Base-by-base conservation (phyloP, 176 grass and related monocot species). In the Tuctoria greenei region DNA sequence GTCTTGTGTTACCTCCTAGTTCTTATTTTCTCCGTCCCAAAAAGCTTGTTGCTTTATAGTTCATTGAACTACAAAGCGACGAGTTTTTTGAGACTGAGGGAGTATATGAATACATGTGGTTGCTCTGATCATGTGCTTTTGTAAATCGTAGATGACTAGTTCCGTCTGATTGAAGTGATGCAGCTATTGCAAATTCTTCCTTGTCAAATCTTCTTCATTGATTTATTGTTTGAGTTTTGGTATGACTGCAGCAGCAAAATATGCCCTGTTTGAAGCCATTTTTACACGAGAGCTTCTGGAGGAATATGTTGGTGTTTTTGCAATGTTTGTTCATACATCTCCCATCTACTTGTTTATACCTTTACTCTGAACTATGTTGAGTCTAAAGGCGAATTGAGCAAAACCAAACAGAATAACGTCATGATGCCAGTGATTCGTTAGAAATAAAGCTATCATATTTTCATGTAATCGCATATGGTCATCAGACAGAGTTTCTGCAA, bases 91-190 rank as follows among this genome's bases (percentile, higher is more conserved):
- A n/a, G n/a, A n/a, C n/a, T n/a, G n/a, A n/a, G n/a, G n/a, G n/a
- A n/a, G n/a, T n/a, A n/a, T n/a, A n/a, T n/a, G n/a, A n/a, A 42
- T 79, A 42, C 10, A 54, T 46, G 63, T 75, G 54, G 64, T 51
- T 10, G 69, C 1, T 21, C n/a, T n/a, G 59, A 64, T 21, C 47
- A 34, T 60, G 58, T 46, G 15, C 55, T 39, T 71, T 39, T 81
- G 78, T 82, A 70, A 56, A 50, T 77, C 15, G 11, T 75, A 41
- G 43, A 50, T 45, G 16, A 20, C 18, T 55, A 36, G 55, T 36
- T 68, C 18, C 7, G 7, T 64, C 27, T 66, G 57, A 8, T 20
- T 66, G 41, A 70, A 80, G 39, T 71, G 57, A 36, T 79, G 40
- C 18, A 23, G 23, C 34, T 35, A 17, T 3, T 40, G 24, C 36